A percentile compares a stretch with the other conserved stretches of the same genome.
These are phyloP conservation scores for Echites panduratus DNA, from an alignment of 257 asterid genomes.

Conservation along the genomic window DNA sequence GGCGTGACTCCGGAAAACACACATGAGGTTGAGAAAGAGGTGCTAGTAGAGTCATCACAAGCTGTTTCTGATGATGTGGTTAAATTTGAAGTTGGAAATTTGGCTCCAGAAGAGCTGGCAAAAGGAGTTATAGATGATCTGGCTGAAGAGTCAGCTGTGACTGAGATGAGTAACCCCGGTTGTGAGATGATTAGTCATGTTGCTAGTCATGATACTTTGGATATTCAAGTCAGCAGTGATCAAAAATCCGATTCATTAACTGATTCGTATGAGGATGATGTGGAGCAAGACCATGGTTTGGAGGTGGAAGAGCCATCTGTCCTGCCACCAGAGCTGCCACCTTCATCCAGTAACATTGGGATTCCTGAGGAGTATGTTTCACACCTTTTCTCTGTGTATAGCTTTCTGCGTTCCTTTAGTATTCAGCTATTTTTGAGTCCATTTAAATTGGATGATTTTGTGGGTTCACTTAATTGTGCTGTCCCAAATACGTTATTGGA, in stretches of 20 bases:
- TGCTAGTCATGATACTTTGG: constrained; percentile 19
- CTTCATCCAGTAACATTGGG: constrained; percentile 72
- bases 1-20: constrained; percentile 23
- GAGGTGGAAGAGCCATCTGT: constrained; percentile 42
- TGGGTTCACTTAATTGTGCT: constrained; percentile 78
- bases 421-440: constrained; percentile 63
- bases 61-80: constrained; percentile 12
- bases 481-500: constrained; percentile 70
- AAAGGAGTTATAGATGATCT: constrained; percentile 1
- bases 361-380: constrained; percentile 62
- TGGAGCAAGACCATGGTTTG: constrained; percentile 24
- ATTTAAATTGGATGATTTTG: constrained; percentile 78
- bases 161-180: constrained; percentile 6
- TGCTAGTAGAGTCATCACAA: neutral
- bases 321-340: constrained; percentile 75
- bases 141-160: constrained; percentile 5
- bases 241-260: constrained; percentile 29
- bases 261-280: constrained; percentile 46
- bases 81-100: constrained; percentile 7
- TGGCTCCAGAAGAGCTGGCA: constrained; percentile 1
- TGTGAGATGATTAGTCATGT: constrained; percentile 14
- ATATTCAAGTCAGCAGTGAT: constrained; percentile 21
- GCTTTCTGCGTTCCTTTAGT: constrained; percentile 74
- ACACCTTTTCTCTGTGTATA: constrained; percentile 62
- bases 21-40: constrained; percentile 6